phyloP scores from a whole-genome alignment of 345 rosid species.

The Melastoma malabathricum region DNA sequence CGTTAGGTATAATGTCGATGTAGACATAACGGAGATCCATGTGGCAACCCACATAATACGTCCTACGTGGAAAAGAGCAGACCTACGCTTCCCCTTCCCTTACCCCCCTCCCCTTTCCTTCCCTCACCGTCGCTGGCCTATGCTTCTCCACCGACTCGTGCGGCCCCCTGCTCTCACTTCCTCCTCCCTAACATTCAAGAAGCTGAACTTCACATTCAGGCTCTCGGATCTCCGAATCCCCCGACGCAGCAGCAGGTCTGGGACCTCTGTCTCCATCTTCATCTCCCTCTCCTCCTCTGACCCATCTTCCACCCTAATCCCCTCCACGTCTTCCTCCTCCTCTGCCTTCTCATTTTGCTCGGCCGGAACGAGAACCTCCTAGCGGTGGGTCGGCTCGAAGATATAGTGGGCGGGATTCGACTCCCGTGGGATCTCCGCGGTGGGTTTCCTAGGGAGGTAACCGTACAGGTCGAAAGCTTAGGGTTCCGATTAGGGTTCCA shows the following conservation, averaged over 20 bases:
- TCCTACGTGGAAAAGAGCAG: too few species aligned
- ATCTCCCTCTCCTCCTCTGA: background rate
- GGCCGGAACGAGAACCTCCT: too few species aligned
- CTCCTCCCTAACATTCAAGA: background rate
- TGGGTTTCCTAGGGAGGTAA: background rate
- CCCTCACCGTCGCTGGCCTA: background rate
- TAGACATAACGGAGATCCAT: too few species aligned
- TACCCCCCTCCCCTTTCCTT: background rate
- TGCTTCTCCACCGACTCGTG: background rate
- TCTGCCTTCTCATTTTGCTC: too few species aligned
- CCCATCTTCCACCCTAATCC: too few species aligned
- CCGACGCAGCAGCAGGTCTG: background rate
- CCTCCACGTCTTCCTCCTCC: background rate
- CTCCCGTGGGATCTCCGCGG: too few species aligned
- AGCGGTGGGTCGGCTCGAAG: too few species aligned
- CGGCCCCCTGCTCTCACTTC: background rate
- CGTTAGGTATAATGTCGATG: too few species aligned
- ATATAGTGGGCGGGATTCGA: too few species aligned
- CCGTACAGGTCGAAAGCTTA: background rate
- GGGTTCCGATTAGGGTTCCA: too few species aligned
- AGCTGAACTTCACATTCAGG: background rate
- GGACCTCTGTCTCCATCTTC: background rate
- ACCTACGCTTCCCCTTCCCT: conserved; percentile 10
- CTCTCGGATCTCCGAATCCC: conserved; percentile 6
- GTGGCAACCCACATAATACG: too few species aligned